These are phyloP conservation scores for Chlamydomonas sp. DNA, from an alignment of 139 green algal species.

Conservation along the genomic window DNA sequence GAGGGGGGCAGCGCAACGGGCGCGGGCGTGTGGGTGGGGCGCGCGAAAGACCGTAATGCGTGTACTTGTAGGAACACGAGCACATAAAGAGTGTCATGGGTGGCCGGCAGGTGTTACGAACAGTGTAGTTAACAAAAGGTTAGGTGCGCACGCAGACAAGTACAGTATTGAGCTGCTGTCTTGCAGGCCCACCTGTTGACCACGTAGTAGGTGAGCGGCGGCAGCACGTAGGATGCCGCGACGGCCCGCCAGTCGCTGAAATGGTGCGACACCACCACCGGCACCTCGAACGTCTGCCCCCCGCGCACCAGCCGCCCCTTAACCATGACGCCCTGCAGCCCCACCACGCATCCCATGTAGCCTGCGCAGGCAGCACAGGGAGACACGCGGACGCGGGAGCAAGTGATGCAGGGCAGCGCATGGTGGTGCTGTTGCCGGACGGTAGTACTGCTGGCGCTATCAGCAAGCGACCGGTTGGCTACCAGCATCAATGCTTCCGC, in stretches of 20 bases:
- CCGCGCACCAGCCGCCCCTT: conserved; percentile 31
- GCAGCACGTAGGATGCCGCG: conserved; percentile 44
- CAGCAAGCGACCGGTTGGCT: too few species aligned
- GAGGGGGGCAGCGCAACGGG: neutral
- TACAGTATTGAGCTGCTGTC: neutral
- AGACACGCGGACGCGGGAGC: neutral
- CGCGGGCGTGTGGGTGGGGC: neutral
- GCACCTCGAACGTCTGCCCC: conserved; percentile 50
- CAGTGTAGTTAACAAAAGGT: neutral
- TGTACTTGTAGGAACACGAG: neutral
- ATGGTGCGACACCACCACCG: conserved; percentile 42
- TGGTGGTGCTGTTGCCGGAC: too few species aligned
- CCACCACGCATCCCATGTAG: conserved; percentile 32
- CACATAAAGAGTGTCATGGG: neutral
- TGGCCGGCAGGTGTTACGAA: neutral
- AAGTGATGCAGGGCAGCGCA: neutral
- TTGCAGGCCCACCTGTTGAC: neutral
- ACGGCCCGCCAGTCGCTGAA: conserved; percentile 41
- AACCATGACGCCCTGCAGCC: conserved; percentile 29
- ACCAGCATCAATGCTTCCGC: too few species aligned
- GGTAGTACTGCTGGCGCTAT: too few species aligned
- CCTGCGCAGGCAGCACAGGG: neutral
- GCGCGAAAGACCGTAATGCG: too few species aligned
- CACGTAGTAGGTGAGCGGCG: conserved; percentile 51
- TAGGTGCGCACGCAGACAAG: neutral